Evolutionary conservation across 192 early-diverging fungal genomes (phyloP), one percentile per base, ranked within the genome.

Genomic region (Entophlyctis luteolus): DNA sequence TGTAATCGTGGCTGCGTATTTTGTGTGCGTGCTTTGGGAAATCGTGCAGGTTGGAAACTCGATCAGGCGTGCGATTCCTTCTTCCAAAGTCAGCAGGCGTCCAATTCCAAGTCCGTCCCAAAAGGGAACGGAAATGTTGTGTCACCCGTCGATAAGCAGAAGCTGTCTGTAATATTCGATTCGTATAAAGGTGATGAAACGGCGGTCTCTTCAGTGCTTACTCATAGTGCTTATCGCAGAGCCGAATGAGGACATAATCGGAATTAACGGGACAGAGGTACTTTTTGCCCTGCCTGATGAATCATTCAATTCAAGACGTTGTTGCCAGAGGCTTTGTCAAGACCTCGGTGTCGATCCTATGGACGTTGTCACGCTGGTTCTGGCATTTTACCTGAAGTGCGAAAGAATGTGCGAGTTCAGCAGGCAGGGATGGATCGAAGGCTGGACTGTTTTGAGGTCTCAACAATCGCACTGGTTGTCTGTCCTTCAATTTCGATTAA

Each of bases 401-500:
- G 78, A 88, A 59, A 75, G 72, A 25, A 91, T 91, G 88, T 84
- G 87, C 59, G 88, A 90, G 63, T 92, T 91, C 62, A 82, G 77
- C 22, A 75, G 84, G 23, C 47, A 78, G 10, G 88, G 79, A n/a
- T 93, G 89, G 81, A 57, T 88, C 20, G 77, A 90, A 6, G 91
- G 90, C 3, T 91, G 89, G 85, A 74, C 81, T 47, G 55, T 55
- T 14, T 18, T 34, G 16, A 33, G 18, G 14, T 36, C n/a, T n/a
- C n/a, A n/a, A n/a, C n/a, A n/a, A n/a, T 65, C 31, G 58, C 53
- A 37, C 63, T 45, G 5, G 32, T 32, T 62, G 12, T 34, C 31
- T 56, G 3, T 35, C 59, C 23, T 33, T 33, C 12, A 53, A 14
- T 4, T 49, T 39, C 63, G 3, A 10, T 45, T 31, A 6, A 29